A percentile compares a stretch with the other conserved stretches of the same genome.
Conservation (phyloP, 352 stramenopile species). For the Pythium dissimile region DNA sequence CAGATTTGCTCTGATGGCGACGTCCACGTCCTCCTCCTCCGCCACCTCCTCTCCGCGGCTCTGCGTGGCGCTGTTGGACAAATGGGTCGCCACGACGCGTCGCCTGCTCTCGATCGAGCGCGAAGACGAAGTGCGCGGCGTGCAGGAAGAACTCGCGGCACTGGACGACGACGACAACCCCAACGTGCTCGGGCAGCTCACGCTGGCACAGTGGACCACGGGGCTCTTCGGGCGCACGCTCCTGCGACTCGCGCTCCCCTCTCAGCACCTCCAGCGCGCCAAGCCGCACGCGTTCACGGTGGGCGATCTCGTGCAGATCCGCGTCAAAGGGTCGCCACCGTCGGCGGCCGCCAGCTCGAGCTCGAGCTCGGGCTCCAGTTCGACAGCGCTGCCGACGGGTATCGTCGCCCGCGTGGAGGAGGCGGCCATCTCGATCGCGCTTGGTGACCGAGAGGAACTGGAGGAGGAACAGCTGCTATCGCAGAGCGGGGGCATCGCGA, state of each 20-base stretch:
- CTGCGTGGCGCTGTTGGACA: conserved; percentile 36
- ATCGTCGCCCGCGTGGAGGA: conserved; percentile 71
- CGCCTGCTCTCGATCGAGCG: conserved; percentile 54
- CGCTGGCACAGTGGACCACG: conserved; percentile 36
- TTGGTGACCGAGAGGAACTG: conserved; percentile 50
- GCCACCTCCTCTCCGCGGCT: no score
- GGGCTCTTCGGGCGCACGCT: conserved; percentile 70
- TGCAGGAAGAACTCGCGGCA: conserved; percentile 50
- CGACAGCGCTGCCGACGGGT: conserved; percentile 34
- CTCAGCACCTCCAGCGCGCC: conserved; percentile 29
- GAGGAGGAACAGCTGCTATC: conserved; percentile 44
- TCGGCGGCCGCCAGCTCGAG: no score
- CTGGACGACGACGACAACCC: conserved; percentile 60
- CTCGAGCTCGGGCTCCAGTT: no score
- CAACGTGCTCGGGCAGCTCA: conserved; percentile 58
- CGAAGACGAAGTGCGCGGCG: conserved; percentile 54
- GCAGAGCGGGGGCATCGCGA: conserved; percentile 29
- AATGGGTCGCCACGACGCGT: conserved; percentile 46
- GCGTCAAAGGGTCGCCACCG: conserved; percentile 16
- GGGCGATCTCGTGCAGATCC: conserved; percentile 80
- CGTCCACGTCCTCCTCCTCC: no score
- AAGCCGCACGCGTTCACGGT: conserved; percentile 83
- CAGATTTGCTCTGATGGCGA: no score
- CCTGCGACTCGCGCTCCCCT: conserved; percentile 51
- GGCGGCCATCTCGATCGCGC: conserved; percentile 46